A percentile compares a stretch with the other conserved stretches of the same genome.
Conservation (phyloP, 768 basidiomycete species). For the Lyophyllum semitale region DNA sequence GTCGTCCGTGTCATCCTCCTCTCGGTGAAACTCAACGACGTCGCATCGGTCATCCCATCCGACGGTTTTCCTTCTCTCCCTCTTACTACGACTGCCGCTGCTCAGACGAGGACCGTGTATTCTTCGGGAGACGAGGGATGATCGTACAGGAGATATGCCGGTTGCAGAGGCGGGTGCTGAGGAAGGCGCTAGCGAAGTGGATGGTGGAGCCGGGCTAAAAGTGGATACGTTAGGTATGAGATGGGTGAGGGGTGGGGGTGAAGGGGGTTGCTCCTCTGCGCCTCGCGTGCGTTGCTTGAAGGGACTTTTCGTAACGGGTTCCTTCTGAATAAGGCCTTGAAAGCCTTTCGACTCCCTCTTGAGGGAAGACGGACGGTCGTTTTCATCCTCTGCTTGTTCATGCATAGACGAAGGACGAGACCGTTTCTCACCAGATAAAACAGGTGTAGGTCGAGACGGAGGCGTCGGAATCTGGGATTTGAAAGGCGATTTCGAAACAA, state of each 20-base stretch:
- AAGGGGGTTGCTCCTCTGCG: conserved; percentile 25
- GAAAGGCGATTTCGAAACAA: conserved; percentile 88
- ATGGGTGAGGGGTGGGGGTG: conserved; percentile 16
- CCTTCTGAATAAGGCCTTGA: conserved; percentile 71
- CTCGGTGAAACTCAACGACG: conserved; percentile 76
- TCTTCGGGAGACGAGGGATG: conserved; percentile 70
- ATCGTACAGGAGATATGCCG: conserved; percentile 56
- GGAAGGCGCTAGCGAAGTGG: conserved; percentile 21
- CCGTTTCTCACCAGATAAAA: conserved; percentile 80
- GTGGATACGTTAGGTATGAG: conserved; percentile 19
- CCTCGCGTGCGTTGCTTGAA: conserved; percentile 48
- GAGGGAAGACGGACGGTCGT: conserved; percentile 68
- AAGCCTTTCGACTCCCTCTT: conserved; percentile 75
- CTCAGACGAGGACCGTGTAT: conserved; percentile 76
- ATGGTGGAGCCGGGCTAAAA: conserved; percentile 7
- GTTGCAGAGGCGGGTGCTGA: conserved; percentile 27
- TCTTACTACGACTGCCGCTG: conserved; percentile 38
- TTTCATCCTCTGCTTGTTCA: conserved; percentile 66
- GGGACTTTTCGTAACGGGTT: conserved; percentile 82
- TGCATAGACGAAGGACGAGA: conserved; percentile 73
- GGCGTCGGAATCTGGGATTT: conserved; percentile 64
- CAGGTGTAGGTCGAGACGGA: too few species aligned
- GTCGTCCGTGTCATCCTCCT: conserved; percentile 36
- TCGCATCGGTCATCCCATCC: conserved; percentile 80
- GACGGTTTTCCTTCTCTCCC: conserved; percentile 73